Conservation (phyloP, 768 basidiomycete genomes). For the Termitomyces sp. region DNA sequence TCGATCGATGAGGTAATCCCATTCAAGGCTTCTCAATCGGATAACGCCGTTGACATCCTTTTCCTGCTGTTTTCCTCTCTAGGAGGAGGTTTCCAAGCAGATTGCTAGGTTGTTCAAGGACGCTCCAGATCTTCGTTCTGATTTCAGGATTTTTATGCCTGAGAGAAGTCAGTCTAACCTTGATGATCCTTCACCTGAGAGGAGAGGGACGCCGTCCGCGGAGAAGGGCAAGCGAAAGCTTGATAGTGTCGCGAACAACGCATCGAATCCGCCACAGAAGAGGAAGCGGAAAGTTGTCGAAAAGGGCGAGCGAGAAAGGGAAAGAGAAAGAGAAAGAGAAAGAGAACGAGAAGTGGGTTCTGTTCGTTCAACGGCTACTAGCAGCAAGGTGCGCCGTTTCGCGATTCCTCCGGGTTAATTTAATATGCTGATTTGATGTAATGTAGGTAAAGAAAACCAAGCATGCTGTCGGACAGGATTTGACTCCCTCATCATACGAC, state of each 20-base stretch:
- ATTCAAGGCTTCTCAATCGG: not conserved
- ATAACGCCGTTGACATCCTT: slow-evolving; percentile 10
- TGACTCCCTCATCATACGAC: slow-evolving; percentile 31
- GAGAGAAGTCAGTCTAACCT: slow-evolving; percentile 45
- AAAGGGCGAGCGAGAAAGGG: slow-evolving; percentile 34
- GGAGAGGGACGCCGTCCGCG: slow-evolving; percentile 26
- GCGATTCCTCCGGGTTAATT: not conserved
- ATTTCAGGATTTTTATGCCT: slow-evolving; percentile 74
- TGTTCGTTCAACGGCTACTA: slow-evolving; percentile 24
- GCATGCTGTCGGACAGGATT: slow-evolving; percentile 31
- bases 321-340: not conserved
- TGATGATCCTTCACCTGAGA: slow-evolving; percentile 32
- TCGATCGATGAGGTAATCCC: slow-evolving; percentile 51
- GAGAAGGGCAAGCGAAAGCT: slow-evolving; percentile 44
- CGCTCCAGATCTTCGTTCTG: slow-evolving; percentile 65
- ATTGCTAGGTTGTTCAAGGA: slow-evolving; percentile 71
- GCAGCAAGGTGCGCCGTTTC: slow-evolving; percentile 29
- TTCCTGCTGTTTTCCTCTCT: not conserved
- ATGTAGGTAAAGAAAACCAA: slow-evolving; percentile 29
- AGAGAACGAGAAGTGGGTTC: slow-evolving; percentile 20
- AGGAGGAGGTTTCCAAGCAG: slow-evolving; percentile 66
- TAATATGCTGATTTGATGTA: not conserved
- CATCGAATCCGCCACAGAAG: slow-evolving; percentile 51
- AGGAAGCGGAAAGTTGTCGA: slow-evolving; percentile 62
- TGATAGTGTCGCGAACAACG: slow-evolving; percentile 23